Evolutionary conservation across 2,329 filamentous ascomycete genomes (phyloP), one percentile per base, ranked within the genome.

Genomic region (Colletotrichum kahawae): DNA sequence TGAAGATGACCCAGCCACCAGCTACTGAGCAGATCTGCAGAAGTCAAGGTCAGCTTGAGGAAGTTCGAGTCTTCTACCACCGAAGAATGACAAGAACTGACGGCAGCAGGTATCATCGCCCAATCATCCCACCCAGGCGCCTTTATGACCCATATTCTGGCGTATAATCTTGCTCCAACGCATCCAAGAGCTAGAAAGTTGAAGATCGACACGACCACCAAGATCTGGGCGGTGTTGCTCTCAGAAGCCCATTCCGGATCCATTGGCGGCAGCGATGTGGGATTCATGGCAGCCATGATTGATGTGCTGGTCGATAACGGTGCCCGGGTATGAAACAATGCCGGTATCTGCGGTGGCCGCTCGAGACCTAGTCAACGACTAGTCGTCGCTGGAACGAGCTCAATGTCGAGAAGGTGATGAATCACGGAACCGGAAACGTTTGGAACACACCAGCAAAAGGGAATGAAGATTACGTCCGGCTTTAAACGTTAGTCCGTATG

Each of bases 1-100:
- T 79, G 74, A 90, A 88, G 72, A 79, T 76, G 31, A 78, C 72
- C 76, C 77, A 81, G n/a, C 81, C 82, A 21, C 75, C 82, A 24
- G 74, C 79, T 4, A 82, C 59, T 16, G 82, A 78, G 51, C 80
- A 81, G 3, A 80, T 27, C 82, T 83, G 67, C 16, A 68, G 29
- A 36, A 14, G 9, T 9, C 14, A 16, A 63, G 24, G 18, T 16
- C 9, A 21, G 24, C 27, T 14, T 66, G 8, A 7, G 18, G 6
- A n/a, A n/a, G n/a, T n/a, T n/a, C n/a, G n/a, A n/a, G n/a, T 6
- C 14, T 9, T 29, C 21, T 8, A 16, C 9, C 8, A 24, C 9
- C 24, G 36, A 34, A 24, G 7, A 16, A 14, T 10, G 5, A 34
- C 2, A 6, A 21, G 7, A 33, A 68, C 57, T 38, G 24, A 81